Percentiles rank a stretch among this genome's conserved stretches.
Evolutionary conservation across 805 yeast species (phyloP).

Genomic region (Sugiyamaella marilandica): DNA sequence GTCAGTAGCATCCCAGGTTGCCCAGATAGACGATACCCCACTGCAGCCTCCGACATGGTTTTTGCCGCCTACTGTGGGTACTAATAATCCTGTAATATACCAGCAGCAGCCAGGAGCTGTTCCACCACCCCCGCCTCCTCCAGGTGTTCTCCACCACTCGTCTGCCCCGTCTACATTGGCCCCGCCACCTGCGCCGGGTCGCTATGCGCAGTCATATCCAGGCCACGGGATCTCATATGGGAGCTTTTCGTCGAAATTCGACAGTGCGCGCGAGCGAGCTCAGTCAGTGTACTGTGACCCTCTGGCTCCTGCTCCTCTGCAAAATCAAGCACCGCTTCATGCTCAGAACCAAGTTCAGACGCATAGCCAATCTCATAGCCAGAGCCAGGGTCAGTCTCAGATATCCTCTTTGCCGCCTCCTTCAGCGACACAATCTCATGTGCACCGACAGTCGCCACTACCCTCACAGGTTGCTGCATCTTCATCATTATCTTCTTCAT

Average conservation of each 20-base stretch:
- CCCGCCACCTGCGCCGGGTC: constrained; percentile 4
- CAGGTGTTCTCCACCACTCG: constrained; percentile 1
- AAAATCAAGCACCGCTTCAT: too few species aligned
- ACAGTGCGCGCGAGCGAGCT: constrained; percentile 18
- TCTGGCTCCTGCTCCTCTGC: constrained; percentile 13
- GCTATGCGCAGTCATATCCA: constrained; percentile 3
- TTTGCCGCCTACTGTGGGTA: neutral
- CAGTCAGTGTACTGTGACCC: constrained; percentile 23
- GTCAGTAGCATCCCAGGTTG: neutral
- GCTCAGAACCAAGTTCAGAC: too few species aligned
- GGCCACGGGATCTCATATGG: neutral
- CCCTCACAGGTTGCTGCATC: neutral
- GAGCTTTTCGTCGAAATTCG: constrained; percentile 1
- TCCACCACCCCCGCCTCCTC: constrained; percentile 6
- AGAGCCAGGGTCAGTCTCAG: neutral
- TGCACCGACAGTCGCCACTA: neutral
- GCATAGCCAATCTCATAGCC: too few species aligned
- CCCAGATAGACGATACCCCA: constrained; percentile 8
- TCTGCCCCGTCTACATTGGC: neutral
- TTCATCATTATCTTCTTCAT: neutral
- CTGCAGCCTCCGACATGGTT: constrained; percentile 3
- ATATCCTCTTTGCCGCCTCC: neutral
- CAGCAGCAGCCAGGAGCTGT: neutral
- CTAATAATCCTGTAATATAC: neutral
- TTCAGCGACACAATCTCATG: neutral